Evolutionary conservation across 2,329 filamentous ascomycete genomes (phyloP).

Genomic region (Colletotrichum acutatum): DNA sequence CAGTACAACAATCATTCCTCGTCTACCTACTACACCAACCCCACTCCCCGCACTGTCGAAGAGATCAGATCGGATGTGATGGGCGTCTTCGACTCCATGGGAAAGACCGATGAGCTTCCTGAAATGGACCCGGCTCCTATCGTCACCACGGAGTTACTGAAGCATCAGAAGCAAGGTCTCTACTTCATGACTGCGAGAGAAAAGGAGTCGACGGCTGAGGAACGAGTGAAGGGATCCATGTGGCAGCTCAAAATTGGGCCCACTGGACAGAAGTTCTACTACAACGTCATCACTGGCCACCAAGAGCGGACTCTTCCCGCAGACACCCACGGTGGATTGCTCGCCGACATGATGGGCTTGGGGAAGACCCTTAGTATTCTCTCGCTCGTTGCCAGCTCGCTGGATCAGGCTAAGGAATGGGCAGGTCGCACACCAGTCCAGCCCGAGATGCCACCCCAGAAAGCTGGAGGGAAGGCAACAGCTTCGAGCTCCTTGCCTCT

Average conservation of each 20-base stretch:
- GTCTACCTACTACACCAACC: slow-evolving; percentile 38
- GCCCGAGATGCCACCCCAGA: slow-evolving; percentile 52
- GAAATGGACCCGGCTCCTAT: slow-evolving; percentile 72
- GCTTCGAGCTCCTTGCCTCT: slow-evolving; percentile 56
- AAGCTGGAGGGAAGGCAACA: slow-evolving; percentile 49
- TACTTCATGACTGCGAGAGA: slow-evolving; percentile 88
- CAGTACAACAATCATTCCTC: slow-evolving; percentile 29
- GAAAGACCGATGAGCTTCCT: slow-evolving; percentile 79
- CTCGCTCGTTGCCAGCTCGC: slow-evolving; percentile 76
- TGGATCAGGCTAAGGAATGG: slow-evolving; percentile 73
- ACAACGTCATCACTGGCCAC: slow-evolving; percentile 87
- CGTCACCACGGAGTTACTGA: slow-evolving; percentile 76
- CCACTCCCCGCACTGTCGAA: slow-evolving; percentile 75
- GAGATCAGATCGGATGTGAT: slow-evolving; percentile 88
- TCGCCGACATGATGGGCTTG: slow-evolving; percentile 91
- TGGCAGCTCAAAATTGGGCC: slow-evolving; percentile 73
- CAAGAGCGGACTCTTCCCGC: slow-evolving; percentile 68
- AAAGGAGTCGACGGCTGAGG: slow-evolving; percentile 64
- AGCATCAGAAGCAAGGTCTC: slow-evolving; percentile 90
- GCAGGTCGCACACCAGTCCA: slow-evolving; percentile 62
- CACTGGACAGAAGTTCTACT: slow-evolving; percentile 70
- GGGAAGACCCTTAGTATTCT: slow-evolving; percentile 89
- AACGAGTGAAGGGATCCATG: slow-evolving; percentile 75
- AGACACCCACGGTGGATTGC: slow-evolving; percentile 77
- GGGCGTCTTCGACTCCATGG: slow-evolving; percentile 87